Evolutionary conservation across 2,329 filamentous ascomycete species (phyloP).

Genomic region (Aureobasidium musti): DNA sequence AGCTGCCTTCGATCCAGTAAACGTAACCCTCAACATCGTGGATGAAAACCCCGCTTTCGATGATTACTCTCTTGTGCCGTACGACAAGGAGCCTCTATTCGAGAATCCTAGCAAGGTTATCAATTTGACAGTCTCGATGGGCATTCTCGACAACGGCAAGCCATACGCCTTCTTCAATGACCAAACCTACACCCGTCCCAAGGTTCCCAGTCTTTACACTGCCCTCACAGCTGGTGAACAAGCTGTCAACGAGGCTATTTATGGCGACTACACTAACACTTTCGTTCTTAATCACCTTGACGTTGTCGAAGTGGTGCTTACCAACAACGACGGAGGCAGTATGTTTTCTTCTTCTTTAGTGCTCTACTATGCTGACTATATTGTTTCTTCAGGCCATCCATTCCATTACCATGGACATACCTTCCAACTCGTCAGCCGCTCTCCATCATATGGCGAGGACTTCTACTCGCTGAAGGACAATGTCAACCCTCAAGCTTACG

Average conservation of each 20-base stretch:
- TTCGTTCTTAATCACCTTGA: slow-evolving; percentile 67
- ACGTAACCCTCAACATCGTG: slow-evolving; percentile 53
- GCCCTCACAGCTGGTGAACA: slow-evolving; percentile 63
- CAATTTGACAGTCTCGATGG: slow-evolving; percentile 62
- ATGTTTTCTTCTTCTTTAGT: neutral
- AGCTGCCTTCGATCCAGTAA: slow-evolving; percentile 45
- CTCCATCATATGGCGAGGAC: slow-evolving; percentile 37
- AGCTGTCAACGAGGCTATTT: slow-evolving; percentile 46
- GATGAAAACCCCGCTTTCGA: slow-evolving; percentile 69
- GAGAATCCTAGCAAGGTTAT: slow-evolving; percentile 64
- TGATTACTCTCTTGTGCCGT: slow-evolving; percentile 69
- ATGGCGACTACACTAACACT: slow-evolving; percentile 56
- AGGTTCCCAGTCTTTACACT: slow-evolving; percentile 79
- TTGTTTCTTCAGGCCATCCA: slow-evolving; percentile 53
- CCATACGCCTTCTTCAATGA: slow-evolving; percentile 62
- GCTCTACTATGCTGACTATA: neutral
- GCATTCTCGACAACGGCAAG: slow-evolving; percentile 64
- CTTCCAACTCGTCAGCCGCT: slow-evolving; percentile 61
- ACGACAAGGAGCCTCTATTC: slow-evolving; percentile 64
- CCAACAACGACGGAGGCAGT: slow-evolving; percentile 64
- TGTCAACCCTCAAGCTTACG: slow-evolving; percentile 23
- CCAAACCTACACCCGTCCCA: slow-evolving; percentile 71
- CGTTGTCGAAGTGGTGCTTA: slow-evolving; percentile 74
- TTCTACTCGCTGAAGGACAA: slow-evolving; percentile 35
- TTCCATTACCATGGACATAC: slow-evolving; percentile 76